Evolutionary conservation across 2,329 filamentous ascomycete genomes (phyloP), one percentile per base, ranked within the genome.

Genomic region (Trichoderma cornu-damae): DNA sequence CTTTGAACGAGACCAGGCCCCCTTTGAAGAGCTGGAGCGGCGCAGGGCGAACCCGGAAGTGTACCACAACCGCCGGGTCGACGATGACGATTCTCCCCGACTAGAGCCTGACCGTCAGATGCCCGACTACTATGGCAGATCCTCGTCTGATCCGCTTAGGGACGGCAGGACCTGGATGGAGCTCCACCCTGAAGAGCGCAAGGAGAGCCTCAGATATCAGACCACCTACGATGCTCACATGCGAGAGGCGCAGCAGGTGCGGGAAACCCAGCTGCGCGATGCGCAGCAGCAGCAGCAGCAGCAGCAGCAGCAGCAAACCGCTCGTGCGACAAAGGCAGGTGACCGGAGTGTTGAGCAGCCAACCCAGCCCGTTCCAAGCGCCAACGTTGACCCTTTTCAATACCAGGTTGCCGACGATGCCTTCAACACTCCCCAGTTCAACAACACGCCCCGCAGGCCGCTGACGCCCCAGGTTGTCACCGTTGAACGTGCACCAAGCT

Each of bases 351-450:
- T 32, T 54, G 42, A 65, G 61, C 59, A 62, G 53, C 60, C 64
- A 48, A 60, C 38, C 20, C 59, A 66, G 57, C 63, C 67, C 52
- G 59, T 59, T 22, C 63, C 67, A 59, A 64, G 63, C 59, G 63
- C 67, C n/a, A 64, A 68, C 49, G 67, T 81, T 65, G 79, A 86
- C 68, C 80, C 82, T 16, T 85, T 55, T 37, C 76, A 83, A 66
- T 85, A 75, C 65, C 81, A 80, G 67, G 79, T 84, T 60, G 62
- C 74, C 40, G 73, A 80, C 59, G 75, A 79, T 64, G 75, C 76
- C n/a, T 81, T 81, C 59, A 69, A 72, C 48, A 78, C 77, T 8
- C 76, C 79, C 3, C 62, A 67, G 30, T 64, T 68, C 57, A 65
- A 67, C 57, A 65, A 67, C 38, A 51, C 58, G 6, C 40, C 67